Base-by-base conservation (phyloP, 1,139 yeast genomes). In the Blastobotrys arbuscula region DNA sequence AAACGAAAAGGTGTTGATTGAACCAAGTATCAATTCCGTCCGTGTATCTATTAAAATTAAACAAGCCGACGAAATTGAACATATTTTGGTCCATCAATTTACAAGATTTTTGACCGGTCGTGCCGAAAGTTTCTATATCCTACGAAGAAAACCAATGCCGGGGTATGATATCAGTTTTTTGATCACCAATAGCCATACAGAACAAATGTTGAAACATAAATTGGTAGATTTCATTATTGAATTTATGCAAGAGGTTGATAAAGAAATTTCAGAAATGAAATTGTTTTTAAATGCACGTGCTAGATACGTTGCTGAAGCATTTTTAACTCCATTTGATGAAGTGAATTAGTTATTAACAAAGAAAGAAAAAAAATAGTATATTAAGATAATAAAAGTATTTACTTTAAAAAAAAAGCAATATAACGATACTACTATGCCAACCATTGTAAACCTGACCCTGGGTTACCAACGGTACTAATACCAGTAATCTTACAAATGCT, bases 181-280 rank as follows among this genome's bases (percentile, higher is more conserved):
- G 64, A 81, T 92, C 59, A 92, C 98, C 36, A 92, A 92, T 69
- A 82, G 82, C 70, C 98, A 92, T 69, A 89, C 97, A 10, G 97
- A 92, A 67, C 84, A 84, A 59, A 89, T 92, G 96, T 78, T 90
- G 68, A 92, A 94, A 71, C 92, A 85, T 63, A 94, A 94, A 68
- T 77, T 92, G 62, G 96, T 92, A 44, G 98, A 92, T 67, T 92
- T 92, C 65, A 89, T 92, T 60, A 88, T 92, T 61, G 97, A 92
- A 71, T 92, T 94, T 67, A 90, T 92, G 98, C 98, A 92, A 68
- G 98, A 90, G 62, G 98, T 92, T 23, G 99, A 92, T 69, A 92
- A 90, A 72, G 99, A 92, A 68, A 94, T 92, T 63, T 87, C 96
- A 68, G 99, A 92, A 67, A 94, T 92, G 96, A 94, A 94, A 70